Base-by-base conservation (phyloP, 1,284 basidiomycete genomes). In the Blastosporella zonata region DNA sequence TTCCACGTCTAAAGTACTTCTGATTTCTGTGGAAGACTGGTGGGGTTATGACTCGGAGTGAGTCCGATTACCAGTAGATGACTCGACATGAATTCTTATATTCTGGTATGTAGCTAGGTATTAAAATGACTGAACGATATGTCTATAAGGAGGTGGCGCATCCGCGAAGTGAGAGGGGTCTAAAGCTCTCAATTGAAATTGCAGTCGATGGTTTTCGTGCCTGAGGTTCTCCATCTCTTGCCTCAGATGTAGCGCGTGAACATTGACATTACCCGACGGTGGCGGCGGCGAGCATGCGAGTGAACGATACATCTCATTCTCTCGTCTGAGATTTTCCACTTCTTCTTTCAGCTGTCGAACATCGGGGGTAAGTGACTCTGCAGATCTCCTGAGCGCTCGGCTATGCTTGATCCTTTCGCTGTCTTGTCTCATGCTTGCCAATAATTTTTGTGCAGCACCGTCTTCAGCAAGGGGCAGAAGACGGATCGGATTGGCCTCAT, bases 341-440 rank as follows among this genome's bases (percentile, higher is more conserved):
- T 43, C 47, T 6, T 43, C 34, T n/a, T 18, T 29, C 22, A 49
- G 27, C n/a, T 9, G 31, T 49, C 29, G 41, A 15, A 43, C n/a
- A 9, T 49, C 42, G 7, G 33, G 15, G 17, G 27, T 9, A 13
- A 18, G 15, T 12, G 6, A 4, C 33, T 34, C 12, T 27, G 29
- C n/a, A 6, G 12, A 12, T 25, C 25, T 25, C 12, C n/a, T 23
- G 6, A 21, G 47, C 9, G 13, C 13, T 29, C 31, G 42, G 8
- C 33, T 23, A 18, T n/a, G 33, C 23, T 38, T 44, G 2, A 53
- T 36, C 20, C 52, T 37, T 12, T 50, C 44, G 20, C 43, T 53
- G 4, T 53, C 35, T 6, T 43, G 39, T 18, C 36, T 46, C 52
- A 53, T 53, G 41, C 41, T 43, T 23, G 27, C 22, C 8, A 53